Percentiles rank a stretch among this genome's conserved stretches.
Conservation (phyloP, 495 filamentous ascomycete genomes). For the Xylaria castorea region DNA sequence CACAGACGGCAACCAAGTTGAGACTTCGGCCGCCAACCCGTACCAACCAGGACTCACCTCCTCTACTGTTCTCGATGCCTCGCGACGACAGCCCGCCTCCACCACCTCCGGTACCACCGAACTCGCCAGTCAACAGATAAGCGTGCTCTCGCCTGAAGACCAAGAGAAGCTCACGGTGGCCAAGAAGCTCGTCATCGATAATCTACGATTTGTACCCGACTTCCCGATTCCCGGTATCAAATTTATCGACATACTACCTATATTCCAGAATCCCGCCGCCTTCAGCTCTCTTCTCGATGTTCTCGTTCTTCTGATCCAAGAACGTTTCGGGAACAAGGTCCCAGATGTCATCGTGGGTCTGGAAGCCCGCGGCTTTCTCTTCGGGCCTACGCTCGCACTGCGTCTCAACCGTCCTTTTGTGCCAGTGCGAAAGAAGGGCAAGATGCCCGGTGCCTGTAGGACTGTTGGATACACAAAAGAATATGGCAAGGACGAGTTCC, state of each 20-base stretch:
- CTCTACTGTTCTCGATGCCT: constrained; percentile 50
- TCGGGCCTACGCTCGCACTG: constrained; percentile 89
- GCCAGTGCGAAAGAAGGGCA: constrained; percentile 93
- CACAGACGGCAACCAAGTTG: constrained; percentile 40
- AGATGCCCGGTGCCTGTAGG: constrained; percentile 87
- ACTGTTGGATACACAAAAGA: constrained; percentile 91
- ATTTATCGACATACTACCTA: constrained; percentile 98
- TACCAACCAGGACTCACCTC: constrained; percentile 44
- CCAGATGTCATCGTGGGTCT: constrained; percentile 93
- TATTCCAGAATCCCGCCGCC: constrained; percentile 81
- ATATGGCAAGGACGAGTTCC: constrained; percentile 95
- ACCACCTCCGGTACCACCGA: constrained; percentile 78
- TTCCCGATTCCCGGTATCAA: constrained; percentile 94
- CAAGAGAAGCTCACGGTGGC: constrained; percentile 38
- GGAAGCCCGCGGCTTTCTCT: constrained; percentile 94
- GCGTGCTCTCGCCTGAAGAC: constrained; percentile 36
- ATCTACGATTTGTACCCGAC: constrained; percentile 78
- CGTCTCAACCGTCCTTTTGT: constrained; percentile 88
- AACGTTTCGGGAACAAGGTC: constrained; percentile 57
- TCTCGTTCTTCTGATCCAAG: constrained; percentile 80
- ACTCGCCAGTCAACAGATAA: constrained; percentile 94
- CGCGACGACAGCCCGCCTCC: constrained; percentile 64
- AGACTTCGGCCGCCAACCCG: constrained; percentile 41
- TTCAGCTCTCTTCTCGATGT: constrained; percentile 83
- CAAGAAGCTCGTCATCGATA: constrained; percentile 49